Percentiles rank a stretch among this genome's conserved stretches.
These are phyloP conservation scores for Aspergillus tanneri DNA, from an alignment of 2,329 filamentous ascomycete species.

Conservation along the genomic window DNA sequence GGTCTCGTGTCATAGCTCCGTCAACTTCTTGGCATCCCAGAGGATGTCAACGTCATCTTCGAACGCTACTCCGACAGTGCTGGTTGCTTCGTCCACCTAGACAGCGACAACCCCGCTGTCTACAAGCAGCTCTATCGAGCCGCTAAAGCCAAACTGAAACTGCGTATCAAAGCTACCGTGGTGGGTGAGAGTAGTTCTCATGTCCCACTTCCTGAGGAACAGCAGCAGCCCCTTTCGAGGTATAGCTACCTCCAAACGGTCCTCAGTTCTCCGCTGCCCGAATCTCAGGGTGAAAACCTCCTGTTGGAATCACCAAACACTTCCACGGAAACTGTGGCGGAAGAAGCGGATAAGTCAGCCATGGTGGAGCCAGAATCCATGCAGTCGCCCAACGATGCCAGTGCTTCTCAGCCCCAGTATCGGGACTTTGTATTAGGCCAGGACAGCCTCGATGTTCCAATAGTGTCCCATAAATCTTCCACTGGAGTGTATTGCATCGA, in stretches of 20 bases:
- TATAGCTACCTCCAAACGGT: conserved; percentile 47
- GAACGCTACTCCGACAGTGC: conserved; percentile 97
- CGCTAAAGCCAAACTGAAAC: conserved; percentile 96
- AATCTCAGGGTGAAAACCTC: conserved; percentile 7
- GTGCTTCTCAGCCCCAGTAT: conserved; percentile 20
- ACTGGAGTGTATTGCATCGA: conserved; percentile 72
- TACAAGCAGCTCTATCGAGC: conserved; percentile 97
- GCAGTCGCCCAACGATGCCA: conserved; percentile 9
- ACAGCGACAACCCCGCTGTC: conserved; percentile 72
- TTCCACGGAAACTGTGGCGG: conserved; percentile 12
- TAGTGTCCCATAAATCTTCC: conserved; percentile 35
- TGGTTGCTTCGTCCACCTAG: conserved; percentile 73
- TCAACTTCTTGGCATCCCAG: conserved; percentile 62
- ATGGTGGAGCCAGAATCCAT: conserved; percentile 9
- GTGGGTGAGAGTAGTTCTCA: conserved; percentile 28
- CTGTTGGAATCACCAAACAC: background rate
- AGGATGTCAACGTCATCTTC: conserved; percentile 64
- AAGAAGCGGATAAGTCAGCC: conserved; percentile 8
- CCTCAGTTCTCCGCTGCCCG: conserved; percentile 32
- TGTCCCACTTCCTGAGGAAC: conserved; percentile 15
- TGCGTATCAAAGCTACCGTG: conserved; percentile 74
- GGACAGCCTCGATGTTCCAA: conserved; percentile 31
- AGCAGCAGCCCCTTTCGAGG: conserved; percentile 25
- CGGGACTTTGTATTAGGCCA: conserved; percentile 30
- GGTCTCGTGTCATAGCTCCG: conserved; percentile 60